A percentile compares a stretch with the other conserved stretches of the same genome.
phyloP scores from a whole-genome alignment of 768 basidiomycete species.

The Trametes sanguinea region DNA sequence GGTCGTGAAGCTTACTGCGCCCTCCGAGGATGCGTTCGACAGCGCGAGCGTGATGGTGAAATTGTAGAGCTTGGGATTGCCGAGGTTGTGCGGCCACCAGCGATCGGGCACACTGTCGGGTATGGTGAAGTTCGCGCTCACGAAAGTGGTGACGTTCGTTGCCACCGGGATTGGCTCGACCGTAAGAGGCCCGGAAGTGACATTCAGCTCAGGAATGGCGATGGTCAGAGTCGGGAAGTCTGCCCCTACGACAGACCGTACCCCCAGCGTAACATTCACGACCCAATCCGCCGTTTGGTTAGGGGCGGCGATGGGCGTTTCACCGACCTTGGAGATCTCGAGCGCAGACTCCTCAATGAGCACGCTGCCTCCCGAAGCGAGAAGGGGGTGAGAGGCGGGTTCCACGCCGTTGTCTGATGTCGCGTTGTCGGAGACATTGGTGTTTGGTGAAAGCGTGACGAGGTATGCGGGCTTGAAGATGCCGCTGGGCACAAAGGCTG shows the following conservation, averaged over 20 bases:
- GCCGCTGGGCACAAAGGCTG: conserved; percentile 58
- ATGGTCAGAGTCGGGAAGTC: conserved; percentile 42
- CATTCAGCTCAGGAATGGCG: conserved; percentile 48
- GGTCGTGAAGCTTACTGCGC: conserved; percentile 37
- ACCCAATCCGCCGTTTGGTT: conserved; percentile 55
- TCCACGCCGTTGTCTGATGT: not conserved
- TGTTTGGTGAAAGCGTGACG: conserved; percentile 39
- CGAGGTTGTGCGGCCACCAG: conserved; percentile 60
- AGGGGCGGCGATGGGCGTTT: conserved; percentile 42
- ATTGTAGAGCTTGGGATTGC: conserved; percentile 56
- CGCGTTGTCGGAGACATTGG: not conserved
- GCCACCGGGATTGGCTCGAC: conserved; percentile 27
- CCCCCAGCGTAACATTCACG: conserved; percentile 52
- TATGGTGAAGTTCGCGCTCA: conserved; percentile 47
- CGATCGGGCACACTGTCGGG: conserved; percentile 48
- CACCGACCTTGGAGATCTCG: conserved; percentile 57
- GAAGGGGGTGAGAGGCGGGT: conserved; percentile 28
- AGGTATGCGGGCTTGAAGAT: conserved; percentile 58
- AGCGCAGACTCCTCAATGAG: conserved; percentile 55
- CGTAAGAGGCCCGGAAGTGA: conserved; percentile 40
- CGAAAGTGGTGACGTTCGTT: conserved; percentile 39
- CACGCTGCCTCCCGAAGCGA: conserved; percentile 30
- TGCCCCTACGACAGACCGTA: conserved; percentile 45
- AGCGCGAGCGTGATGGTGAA: conserved; percentile 45
- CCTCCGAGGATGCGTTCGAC: conserved; percentile 2